Conservation (phyloP, 139 green algal species). For the Chlamydomonas applanata region DNA sequence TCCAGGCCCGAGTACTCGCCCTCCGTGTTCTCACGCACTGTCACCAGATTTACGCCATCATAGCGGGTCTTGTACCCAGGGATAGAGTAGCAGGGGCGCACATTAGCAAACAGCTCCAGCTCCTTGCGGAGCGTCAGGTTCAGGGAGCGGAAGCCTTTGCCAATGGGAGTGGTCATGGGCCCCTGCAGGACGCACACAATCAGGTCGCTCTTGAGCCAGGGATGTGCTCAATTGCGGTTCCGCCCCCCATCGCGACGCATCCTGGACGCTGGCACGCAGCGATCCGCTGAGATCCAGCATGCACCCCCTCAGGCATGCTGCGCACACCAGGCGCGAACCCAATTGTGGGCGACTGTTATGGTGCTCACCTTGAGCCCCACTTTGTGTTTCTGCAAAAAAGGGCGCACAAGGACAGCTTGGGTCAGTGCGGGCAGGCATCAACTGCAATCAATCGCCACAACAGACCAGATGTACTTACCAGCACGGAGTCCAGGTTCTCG, state of each 20-base stretch:
- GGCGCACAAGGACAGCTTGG: not conserved
- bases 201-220: not conserved
- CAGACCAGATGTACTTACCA: slow-evolving; percentile 48
- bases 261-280: not conserved
- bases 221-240: not conserved
- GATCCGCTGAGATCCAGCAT: not conserved
- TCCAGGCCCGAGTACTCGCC: slow-evolving; percentile 96
- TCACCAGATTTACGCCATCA: slow-evolving; percentile 92
- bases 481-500: slow-evolving; percentile 93
- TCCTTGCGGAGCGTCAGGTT: slow-evolving; percentile 97
- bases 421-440: not conserved
- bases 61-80: slow-evolving; percentile 95
- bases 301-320: not conserved
- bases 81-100: slow-evolving; percentile 92
- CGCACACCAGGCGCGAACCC: not conserved
- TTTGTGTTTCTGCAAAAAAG: slow-evolving; percentile 18
- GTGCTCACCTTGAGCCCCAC: slow-evolving; percentile 16
- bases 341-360: not conserved
- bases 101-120: slow-evolving; percentile 94
- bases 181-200: slow-evolving; percentile 85
- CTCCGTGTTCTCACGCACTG: slow-evolving; percentile 97
- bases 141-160: slow-evolving; percentile 90
- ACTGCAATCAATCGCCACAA: too few species aligned
- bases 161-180: slow-evolving; percentile 96
- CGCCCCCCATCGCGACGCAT: not conserved